Conservation (phyloP, 768 basidiomycete genomes). For the Sporobolomyces roseus region DNA sequence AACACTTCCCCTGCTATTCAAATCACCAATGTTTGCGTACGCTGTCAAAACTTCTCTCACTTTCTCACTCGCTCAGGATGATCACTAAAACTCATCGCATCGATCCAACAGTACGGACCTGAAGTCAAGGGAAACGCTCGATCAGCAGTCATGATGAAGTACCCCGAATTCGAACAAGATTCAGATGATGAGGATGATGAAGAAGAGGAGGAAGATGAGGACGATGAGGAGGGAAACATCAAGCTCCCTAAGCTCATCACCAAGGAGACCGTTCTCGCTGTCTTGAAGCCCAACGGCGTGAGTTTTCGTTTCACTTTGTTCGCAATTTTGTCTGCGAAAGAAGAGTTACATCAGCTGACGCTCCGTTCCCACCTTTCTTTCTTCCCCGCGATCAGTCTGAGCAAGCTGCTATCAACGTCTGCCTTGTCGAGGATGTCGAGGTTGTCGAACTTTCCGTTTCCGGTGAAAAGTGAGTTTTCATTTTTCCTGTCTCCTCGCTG, state of each 20-base stretch:
- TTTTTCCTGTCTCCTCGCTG: background rate
- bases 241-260: slow-evolving; percentile 44
- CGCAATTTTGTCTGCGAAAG: too few relatives aligned
- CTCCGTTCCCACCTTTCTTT: background rate
- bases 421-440: slow-evolving; percentile 43
- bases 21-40: slow-evolving; percentile 43
- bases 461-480: slow-evolving; percentile 33
- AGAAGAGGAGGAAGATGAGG: slow-evolving; percentile 53
- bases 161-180: slow-evolving; percentile 66
- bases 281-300: slow-evolving; percentile 36
- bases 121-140: slow-evolving; percentile 41
- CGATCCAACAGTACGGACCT: slow-evolving; percentile 31
- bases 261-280: slow-evolving; percentile 49
- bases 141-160: slow-evolving; percentile 40
- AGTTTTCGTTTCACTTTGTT: slow-evolving; percentile 7
- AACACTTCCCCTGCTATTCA: slow-evolving; percentile 37
- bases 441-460: slow-evolving; percentile 41
- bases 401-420: slow-evolving; percentile 41
- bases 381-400: slow-evolving; percentile 44
- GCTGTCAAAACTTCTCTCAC: background rate
- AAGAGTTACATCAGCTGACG: too few relatives aligned
- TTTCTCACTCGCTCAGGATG: background rate
- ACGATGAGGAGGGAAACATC: slow-evolving; percentile 58
- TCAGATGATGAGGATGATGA: slow-evolving; percentile 51
- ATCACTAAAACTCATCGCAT: background rate